Base-by-base conservation (phyloP, 371 early-diverging fungal genomes). In the Mortierella sp. region DNA sequence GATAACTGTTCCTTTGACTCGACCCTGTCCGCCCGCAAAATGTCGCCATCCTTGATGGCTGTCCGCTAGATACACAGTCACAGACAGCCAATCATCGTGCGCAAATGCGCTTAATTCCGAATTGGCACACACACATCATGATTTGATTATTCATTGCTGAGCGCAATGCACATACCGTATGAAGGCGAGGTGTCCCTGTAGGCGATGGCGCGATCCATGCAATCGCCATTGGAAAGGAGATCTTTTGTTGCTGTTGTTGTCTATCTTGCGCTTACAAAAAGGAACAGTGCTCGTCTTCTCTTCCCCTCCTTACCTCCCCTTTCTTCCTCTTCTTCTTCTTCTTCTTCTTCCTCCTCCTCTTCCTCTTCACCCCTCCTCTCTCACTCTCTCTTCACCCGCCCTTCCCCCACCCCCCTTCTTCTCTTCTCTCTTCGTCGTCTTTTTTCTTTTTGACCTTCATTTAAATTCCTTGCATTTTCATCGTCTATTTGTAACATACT, bases 181-280 rank as follows among this genome's bases (percentile, higher is more conserved):
- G n/a, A n/a, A n/a, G n/a, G n/a, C n/a, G n/a, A n/a, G n/a, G n/a
- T n/a, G n/a, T n/a, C 43, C 43, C 43, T 40, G 9, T 54, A 54
- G 34, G 55, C 72, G 72, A 72, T 72, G 72, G 72, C 72, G 72
- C 72, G 72, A 72, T 72, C 54, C 21, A 10, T 26, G 5, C 48
- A 14, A 31, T 59, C 59, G 59, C 59, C 59, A 59, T 59, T 28
- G 31, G 26, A 57, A 70, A 43, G 48, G 9, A 59, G 59, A 59
- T 59, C 59, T 57, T 11, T 57, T n/a, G 5, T 5, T 46, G 48
- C 13, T 46, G 13, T 3, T 3, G 6, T 24, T 54, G n/a, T 59
- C 28, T 59, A 59, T 59, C 59, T 31, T 31, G 2, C 13, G 13
- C 31, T 26, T 59, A 59, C 59, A 57, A 57, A 57, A 59, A 26